These are phyloP conservation scores for Schizophyllum amplum DNA, from an alignment of 1,284 basidiomycete genomes.

Conservation along the genomic window DNA sequence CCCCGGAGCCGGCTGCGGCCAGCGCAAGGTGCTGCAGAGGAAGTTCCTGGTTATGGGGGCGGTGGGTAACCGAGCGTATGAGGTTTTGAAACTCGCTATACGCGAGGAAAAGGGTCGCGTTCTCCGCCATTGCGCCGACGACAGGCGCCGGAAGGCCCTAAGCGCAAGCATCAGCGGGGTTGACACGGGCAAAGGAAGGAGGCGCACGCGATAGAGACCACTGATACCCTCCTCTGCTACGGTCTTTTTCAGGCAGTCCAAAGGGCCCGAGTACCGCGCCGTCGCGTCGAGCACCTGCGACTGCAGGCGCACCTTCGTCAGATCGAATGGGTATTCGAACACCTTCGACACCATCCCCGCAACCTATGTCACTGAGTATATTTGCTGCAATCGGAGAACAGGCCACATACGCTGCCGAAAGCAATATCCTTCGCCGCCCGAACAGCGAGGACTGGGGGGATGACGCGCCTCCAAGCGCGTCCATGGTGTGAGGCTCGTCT, in stretches of 20 bases:
- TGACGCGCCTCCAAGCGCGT: too few species aligned
- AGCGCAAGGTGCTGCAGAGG: slow-evolving; percentile 54
- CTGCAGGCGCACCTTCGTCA: slow-evolving; percentile 80
- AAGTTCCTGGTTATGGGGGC: slow-evolving; percentile 31
- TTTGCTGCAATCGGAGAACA: background rate
- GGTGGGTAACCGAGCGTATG: slow-evolving; percentile 36
- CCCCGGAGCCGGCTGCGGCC: background rate
- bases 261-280: slow-evolving; percentile 66
- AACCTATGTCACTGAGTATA: slow-evolving; percentile 28
- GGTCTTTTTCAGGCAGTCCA: slow-evolving; percentile 78
- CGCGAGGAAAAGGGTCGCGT: slow-evolving; percentile 78
- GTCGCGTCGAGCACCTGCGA: slow-evolving; percentile 71
- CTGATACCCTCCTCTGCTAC: slow-evolving; percentile 69
- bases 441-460: slow-evolving; percentile 10
- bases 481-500: background rate
- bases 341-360: slow-evolving; percentile 81
- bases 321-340: slow-evolving; percentile 82
- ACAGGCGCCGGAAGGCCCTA: slow-evolving; percentile 87
- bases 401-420: slow-evolving; percentile 45
- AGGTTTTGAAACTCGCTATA: slow-evolving; percentile 75
- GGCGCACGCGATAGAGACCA: slow-evolving; percentile 73
- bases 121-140: slow-evolving; percentile 86
- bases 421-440: slow-evolving; percentile 45
- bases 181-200: slow-evolving; percentile 4
- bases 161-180: background rate